These are phyloP conservation scores for Paraconiothyrium brasiliense DNA, from an alignment of 2,329 filamentous ascomycete genomes.

Conservation along the genomic window DNA sequence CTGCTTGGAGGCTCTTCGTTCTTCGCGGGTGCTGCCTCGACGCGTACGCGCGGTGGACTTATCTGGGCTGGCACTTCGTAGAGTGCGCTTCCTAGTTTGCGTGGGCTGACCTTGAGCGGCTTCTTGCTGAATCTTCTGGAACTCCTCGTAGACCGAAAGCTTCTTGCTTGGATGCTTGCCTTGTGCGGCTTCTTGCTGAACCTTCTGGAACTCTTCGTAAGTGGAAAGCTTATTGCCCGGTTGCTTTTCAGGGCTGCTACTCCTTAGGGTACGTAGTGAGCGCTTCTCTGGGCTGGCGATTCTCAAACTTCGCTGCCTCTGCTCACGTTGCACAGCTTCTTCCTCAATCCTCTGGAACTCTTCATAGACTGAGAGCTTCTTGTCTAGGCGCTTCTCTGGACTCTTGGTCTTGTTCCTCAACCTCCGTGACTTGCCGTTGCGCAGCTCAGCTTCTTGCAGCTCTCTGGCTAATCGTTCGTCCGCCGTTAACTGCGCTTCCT, in stretches of 20 bases:
- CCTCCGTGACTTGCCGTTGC: not conserved
- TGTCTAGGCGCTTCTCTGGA: not conserved
- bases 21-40: not conserved
- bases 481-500: not conserved
- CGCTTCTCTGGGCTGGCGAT: not conserved
- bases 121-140: not conserved
- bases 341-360: slow-evolving; percentile 1
- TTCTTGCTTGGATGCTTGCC: not conserved
- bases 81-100: not conserved
- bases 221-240: not conserved
- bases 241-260: not conserved
- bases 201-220: slow-evolving; percentile 2
- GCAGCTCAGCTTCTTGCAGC: not conserved
- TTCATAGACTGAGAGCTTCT: slow-evolving; percentile 3
- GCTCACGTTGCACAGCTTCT: not conserved
- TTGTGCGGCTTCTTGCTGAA: not conserved
- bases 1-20: not conserved
- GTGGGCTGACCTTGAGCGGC: not conserved
- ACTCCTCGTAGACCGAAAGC: slow-evolving; percentile 2
- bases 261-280: not conserved
- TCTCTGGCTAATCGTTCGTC: not conserved
- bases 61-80: not conserved
- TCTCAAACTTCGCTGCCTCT: not conserved
- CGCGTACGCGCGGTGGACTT: not conserved
- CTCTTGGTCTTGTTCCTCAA: not conserved